Evolutionary conservation across 371 early-diverging fungal genomes (phyloP).

Genomic region (Zychaea mexicana): DNA sequence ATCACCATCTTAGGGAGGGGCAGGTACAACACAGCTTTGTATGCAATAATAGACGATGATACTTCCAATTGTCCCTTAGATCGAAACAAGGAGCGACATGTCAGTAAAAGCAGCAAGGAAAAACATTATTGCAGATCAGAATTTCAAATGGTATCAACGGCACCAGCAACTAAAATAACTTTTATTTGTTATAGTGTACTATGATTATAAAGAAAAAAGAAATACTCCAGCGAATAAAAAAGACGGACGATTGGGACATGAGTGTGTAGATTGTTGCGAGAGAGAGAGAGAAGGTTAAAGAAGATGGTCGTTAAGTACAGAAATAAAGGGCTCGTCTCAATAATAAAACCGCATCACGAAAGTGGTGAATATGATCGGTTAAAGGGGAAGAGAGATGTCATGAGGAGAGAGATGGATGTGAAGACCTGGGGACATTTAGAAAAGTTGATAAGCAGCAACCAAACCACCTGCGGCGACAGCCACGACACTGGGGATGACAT

Average conservation of each 20-base stretch:
- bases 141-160: neutral
- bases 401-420: neutral
- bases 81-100: neutral
- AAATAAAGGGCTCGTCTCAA: neutral
- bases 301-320: neutral
- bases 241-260: neutral
- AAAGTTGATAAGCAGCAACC: constrained; percentile 10
- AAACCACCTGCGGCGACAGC: constrained; percentile 6
- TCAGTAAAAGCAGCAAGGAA: no score
- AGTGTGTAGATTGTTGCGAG: neutral
- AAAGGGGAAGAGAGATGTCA: neutral
- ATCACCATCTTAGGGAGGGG: no score
- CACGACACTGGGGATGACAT: neutral
- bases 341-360: no score
- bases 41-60: no score
- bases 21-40: no score
- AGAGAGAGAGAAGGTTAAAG: neutral
- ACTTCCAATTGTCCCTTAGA: no score
- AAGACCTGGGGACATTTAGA: neutral
- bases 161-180: constrained; percentile 3
- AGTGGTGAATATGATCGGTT: neutral
- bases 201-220: constrained; percentile 6
- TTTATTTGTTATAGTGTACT: constrained; percentile 11
- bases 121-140: no score
- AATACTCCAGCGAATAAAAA: constrained; percentile 1